These are phyloP conservation scores for Bolboschoenus planiculmis DNA, from an alignment of 176 grass and related monocot species.

Conservation along the genomic window DNA sequence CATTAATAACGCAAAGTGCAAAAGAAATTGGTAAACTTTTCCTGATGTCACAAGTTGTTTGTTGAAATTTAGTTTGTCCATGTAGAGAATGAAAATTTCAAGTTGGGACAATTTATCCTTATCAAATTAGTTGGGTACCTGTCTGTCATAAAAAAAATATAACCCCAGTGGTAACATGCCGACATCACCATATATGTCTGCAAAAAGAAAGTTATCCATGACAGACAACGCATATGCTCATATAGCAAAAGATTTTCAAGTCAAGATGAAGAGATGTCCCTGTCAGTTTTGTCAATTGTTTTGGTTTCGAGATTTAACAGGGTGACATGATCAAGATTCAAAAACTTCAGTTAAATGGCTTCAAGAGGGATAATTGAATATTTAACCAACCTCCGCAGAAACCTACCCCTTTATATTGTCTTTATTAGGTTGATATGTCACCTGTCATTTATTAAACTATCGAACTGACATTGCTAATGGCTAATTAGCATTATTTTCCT, in stretches of 20 bases:
- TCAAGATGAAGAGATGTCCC: no score
- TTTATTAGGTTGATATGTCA: background rate
- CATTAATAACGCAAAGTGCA: background rate
- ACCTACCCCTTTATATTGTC: no score
- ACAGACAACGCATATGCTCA: no score
- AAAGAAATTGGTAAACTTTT: background rate
- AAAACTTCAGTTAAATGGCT: no score
- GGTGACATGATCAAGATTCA: no score
- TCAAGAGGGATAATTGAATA: no score
- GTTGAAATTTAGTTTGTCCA: background rate
- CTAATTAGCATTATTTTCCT: background rate
- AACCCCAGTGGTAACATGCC: background rate
- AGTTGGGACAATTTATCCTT: background rate
- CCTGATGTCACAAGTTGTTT: background rate
- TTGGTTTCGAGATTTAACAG: no score
- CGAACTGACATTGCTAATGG: background rate
- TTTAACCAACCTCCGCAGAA: no score
- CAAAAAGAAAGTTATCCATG: no score
- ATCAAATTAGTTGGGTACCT: background rate
- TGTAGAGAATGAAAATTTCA: background rate
- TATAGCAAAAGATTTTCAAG: no score
- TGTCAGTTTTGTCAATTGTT: no score
- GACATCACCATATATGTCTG: background rate
- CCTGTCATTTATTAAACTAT: background rate
- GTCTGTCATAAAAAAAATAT: background rate